Conservation (phyloP, 176 grass and related monocot species). For the Tillandsia fasciculata region DNA sequence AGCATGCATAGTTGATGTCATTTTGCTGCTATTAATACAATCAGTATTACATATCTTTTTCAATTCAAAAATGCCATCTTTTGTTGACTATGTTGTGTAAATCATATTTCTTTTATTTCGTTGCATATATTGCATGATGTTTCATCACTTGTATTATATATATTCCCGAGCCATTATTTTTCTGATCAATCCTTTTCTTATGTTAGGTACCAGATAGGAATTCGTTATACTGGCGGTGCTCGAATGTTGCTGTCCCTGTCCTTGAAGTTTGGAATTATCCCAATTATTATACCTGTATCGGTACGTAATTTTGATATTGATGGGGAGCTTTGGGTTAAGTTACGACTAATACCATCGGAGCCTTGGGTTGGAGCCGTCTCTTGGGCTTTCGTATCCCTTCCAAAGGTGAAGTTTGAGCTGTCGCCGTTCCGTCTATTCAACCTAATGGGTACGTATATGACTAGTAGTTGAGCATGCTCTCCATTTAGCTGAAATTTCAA, state of each 20-base stretch:
- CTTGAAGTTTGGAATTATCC: constrained; percentile 66
- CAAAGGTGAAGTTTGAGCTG: constrained; percentile 87
- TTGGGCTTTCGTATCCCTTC: constrained; percentile 96
- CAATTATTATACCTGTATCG: constrained; percentile 66
- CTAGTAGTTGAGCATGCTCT: constrained; percentile 10
- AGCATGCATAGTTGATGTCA: background rate
- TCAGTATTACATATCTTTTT: background rate
- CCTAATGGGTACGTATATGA: constrained; percentile 57
- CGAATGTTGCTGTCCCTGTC: constrained; percentile 80
- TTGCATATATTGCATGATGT: background rate
- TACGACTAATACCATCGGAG: constrained; percentile 79
- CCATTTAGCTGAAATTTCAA: background rate
- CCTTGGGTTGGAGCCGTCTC: constrained; percentile 91
- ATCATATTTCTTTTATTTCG: no score
- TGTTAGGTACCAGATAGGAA: constrained; percentile 91
- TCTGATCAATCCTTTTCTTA: background rate
- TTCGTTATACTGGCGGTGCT: constrained; percentile 82
- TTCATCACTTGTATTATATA: background rate
- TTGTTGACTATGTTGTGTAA: background rate
- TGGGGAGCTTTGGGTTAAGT: constrained; percentile 91
- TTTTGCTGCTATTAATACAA: background rate
- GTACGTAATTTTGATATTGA: constrained; percentile 97
- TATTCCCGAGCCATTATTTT: no score
- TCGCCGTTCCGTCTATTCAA: constrained; percentile 81
- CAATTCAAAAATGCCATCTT: background rate